A percentile compares a stretch with the other conserved stretches of the same genome.
phyloP scores from a whole-genome alignment of 768 basidiomycete species.

The Russula lepida region DNA sequence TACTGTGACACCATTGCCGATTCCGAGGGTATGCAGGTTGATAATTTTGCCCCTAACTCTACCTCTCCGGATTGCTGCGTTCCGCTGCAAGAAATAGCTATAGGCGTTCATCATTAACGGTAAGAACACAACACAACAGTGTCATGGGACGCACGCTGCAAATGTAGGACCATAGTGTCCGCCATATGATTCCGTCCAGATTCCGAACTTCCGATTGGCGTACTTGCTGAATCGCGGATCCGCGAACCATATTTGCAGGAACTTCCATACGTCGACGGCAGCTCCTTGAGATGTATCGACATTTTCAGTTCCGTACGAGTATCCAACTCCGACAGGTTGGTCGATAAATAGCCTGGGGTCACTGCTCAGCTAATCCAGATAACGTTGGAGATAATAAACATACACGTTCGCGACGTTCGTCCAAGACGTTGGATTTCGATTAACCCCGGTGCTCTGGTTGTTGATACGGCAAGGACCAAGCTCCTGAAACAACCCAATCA shows the following conservation, averaged over 20 bases:
- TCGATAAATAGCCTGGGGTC: constrained; percentile 45
- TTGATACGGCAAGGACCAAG: constrained; percentile 80
- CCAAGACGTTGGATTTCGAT: constrained; percentile 49
- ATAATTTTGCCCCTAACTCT: constrained; percentile 38
- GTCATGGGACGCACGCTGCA: constrained; percentile 24
- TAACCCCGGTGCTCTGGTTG: constrained; percentile 49
- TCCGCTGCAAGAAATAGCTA: constrained; percentile 49
- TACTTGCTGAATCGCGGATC: constrained; percentile 47
- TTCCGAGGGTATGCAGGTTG: constrained; percentile 54
- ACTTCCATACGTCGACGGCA: constrained; percentile 50
- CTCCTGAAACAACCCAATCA: constrained; percentile 83
- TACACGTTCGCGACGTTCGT: constrained; percentile 46
- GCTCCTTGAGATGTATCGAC: constrained; percentile 47
- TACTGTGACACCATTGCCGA: constrained; percentile 59
- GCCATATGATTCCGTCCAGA: constrained; percentile 55
- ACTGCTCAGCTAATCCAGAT: not conserved
- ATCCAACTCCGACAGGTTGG: constrained; percentile 54
- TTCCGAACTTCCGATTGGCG: constrained; percentile 38
- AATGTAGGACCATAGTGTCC: constrained; percentile 36
- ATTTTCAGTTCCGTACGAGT: constrained; percentile 45
- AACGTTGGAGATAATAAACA: not conserved
- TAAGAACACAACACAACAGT: not conserved
- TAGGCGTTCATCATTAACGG: not conserved
- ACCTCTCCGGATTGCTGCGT: constrained; percentile 44
- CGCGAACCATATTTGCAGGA: constrained; percentile 55